These are phyloP conservation scores for Zygotorulaspora mrakii DNA, from an alignment of 1,139 yeast genomes.

Conservation along the genomic window DNA sequence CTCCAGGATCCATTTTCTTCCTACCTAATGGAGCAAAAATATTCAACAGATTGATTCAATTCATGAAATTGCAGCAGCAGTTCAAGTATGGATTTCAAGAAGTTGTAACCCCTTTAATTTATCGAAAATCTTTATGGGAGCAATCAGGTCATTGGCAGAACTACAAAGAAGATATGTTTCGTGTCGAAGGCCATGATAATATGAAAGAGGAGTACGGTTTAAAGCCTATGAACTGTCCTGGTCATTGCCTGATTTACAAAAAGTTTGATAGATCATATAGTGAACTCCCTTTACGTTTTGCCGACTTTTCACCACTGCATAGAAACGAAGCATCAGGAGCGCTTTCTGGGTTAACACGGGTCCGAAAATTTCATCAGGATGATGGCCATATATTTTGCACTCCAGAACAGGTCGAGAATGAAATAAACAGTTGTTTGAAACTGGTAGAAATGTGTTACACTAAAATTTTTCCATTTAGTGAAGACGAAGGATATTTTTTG, in stretches of 20 bases:
- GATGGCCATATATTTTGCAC: constrained; percentile 97
- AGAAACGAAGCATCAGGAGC: constrained; percentile 97
- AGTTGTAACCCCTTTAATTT: constrained; percentile 89
- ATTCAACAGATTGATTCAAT: constrained; percentile 70
- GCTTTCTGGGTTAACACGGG: constrained; percentile 87
- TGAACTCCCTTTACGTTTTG: constrained; percentile 82
- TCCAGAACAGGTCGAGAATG: constrained; percentile 71
- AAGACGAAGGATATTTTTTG: constrained; percentile 48
- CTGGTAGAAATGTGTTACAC: constrained; percentile 71
- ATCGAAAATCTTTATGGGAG: constrained; percentile 82
- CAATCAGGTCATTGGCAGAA: constrained; percentile 96
- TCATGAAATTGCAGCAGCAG: constrained; percentile 80
- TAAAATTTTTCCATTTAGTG: constrained; percentile 64
- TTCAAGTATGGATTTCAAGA: constrained; percentile 82
- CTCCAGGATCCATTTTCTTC: constrained; percentile 89
- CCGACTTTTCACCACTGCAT: constrained; percentile 92
- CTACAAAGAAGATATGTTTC: constrained; percentile 91
- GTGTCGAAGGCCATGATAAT: constrained; percentile 50
- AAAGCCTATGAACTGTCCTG: constrained; percentile 99
- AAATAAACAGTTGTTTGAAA: constrained; percentile 69
- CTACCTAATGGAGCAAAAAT: constrained; percentile 88
- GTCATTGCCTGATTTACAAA: constrained; percentile 86
- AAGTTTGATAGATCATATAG: constrained; percentile 81
- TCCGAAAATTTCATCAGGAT: constrained; percentile 95
- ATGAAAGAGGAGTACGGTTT: constrained; percentile 65